Conservation (phyloP, 139 green algal species). For the Coelastrella sp. region DNA sequence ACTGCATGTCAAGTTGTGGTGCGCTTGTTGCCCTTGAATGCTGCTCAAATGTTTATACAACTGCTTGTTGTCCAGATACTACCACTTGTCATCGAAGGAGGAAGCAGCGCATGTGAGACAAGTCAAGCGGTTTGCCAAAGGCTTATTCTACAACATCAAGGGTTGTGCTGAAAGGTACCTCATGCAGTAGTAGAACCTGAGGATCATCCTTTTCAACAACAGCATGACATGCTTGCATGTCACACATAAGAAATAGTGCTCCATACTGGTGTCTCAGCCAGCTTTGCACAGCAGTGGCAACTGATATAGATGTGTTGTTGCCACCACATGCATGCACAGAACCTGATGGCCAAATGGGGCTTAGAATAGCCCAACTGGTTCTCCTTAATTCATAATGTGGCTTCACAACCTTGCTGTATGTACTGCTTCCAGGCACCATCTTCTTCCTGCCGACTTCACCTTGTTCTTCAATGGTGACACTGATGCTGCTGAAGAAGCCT, state of each 20-base stretch:
- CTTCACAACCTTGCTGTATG: background rate
- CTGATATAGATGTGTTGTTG: too few relatives aligned
- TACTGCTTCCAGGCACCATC: background rate
- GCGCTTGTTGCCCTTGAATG: background rate
- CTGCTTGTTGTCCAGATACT: constrained; percentile 2
- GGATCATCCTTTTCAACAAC: too few relatives aligned
- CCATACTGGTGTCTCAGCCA: too few relatives aligned
- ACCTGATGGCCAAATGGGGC: background rate
- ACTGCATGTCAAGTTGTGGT: background rate
- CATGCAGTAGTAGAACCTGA: too few relatives aligned
- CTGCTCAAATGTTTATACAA: background rate
- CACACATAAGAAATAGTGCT: too few relatives aligned
- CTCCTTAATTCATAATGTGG: too few relatives aligned
- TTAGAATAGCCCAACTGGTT: too few relatives aligned
- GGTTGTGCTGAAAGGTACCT: constrained; percentile 32
- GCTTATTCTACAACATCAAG: constrained; percentile 44
- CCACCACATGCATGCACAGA: background rate
- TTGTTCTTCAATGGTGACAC: constrained; percentile 21
- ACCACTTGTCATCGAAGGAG: constrained; percentile 19
- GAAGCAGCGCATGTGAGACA: constrained; percentile 27
- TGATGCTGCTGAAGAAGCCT: constrained; percentile 11
- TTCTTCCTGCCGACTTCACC: constrained; percentile 11
- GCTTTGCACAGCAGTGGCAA: too few relatives aligned
- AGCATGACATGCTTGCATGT: too few relatives aligned
- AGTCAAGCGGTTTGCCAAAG: constrained; percentile 43